phyloP scores from a whole-genome alignment of 31 red algal genomes.

The Odonthalia washingtoniensis region DNA sequence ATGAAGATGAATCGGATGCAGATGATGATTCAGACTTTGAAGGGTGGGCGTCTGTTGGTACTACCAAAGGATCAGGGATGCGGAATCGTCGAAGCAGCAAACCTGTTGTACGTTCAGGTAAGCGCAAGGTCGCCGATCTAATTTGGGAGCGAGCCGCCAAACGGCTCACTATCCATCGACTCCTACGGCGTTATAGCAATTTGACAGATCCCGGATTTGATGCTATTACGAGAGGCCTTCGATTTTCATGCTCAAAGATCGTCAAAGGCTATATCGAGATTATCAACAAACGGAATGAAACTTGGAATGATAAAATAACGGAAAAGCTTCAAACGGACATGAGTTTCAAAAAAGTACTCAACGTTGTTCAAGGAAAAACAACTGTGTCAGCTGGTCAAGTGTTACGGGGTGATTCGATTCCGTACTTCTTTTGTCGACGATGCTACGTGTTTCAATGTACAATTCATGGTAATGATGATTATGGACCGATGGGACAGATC shows the following conservation, averaged over 20 bases:
- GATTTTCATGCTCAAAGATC: neutral
- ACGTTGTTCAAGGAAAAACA: neutral
- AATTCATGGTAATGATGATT: conserved; percentile 46
- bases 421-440: conserved; percentile 70
- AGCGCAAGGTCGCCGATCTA: conserved; percentile 27
- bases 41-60: conserved; percentile 8
- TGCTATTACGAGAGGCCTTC: conserved; percentile 8
- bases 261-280: neutral
- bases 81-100: neutral
- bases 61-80: neutral
- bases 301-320: neutral
- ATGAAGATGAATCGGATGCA: conserved; percentile 35
- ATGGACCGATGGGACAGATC: conserved; percentile 12
- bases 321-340: neutral
- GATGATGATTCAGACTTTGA: conserved; percentile 65
- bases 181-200: conserved; percentile 6
- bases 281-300: neutral
- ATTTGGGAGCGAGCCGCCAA: conserved; percentile 64
- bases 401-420: conserved; percentile 68
- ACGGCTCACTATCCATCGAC: conserved; percentile 40
- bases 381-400: neutral
- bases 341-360: neutral
- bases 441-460: conserved; percentile 67
- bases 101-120: neutral
- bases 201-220: neutral